Conservation (phyloP, 352 stramenopile genomes). For the Phytophthora litchii region DNA sequence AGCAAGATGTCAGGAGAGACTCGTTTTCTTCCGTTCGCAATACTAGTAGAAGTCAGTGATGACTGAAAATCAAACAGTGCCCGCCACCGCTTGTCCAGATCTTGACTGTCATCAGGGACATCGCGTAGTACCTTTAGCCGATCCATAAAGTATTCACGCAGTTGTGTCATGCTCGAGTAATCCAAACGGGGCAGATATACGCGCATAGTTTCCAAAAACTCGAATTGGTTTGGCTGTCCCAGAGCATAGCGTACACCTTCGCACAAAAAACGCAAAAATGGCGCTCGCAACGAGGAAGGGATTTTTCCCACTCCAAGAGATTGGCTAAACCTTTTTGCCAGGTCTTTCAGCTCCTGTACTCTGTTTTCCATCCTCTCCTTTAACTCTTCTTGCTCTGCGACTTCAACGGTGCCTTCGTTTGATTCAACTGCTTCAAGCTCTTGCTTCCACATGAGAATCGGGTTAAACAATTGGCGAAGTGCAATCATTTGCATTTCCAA, state of each 20-base stretch:
- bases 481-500: slow-evolving; percentile 90
- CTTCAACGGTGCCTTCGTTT: slow-evolving; percentile 20
- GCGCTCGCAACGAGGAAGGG: slow-evolving; percentile 56
- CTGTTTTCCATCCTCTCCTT: slow-evolving; percentile 55
- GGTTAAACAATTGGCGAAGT: slow-evolving; percentile 71
- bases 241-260: slow-evolving; percentile 82
- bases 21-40: slow-evolving; percentile 19
- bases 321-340: slow-evolving; percentile 83
- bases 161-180: slow-evolving; percentile 57
- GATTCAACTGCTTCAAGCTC: slow-evolving; percentile 41
- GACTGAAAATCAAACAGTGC: slow-evolving; percentile 76
- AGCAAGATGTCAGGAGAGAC: slow-evolving; percentile 14
- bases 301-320: slow-evolving; percentile 84
- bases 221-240: slow-evolving; percentile 59
- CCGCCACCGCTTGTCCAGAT: slow-evolving; percentile 55
- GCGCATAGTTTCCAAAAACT: slow-evolving; percentile 72
- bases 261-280: slow-evolving; percentile 84
- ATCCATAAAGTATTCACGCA: slow-evolving; percentile 76
- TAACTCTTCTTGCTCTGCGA: slow-evolving; percentile 59
- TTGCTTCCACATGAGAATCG: slow-evolving; percentile 69
- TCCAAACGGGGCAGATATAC: slow-evolving; percentile 81
- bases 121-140: slow-evolving; percentile 53
- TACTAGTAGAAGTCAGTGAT: slow-evolving; percentile 30
- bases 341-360: slow-evolving; percentile 63
- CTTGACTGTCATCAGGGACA: slow-evolving; percentile 43